Evolutionary conservation across 2,329 filamentous ascomycete genomes (phyloP), one percentile per base, ranked within the genome.

Genomic region (Neonectria neomacrospora): DNA sequence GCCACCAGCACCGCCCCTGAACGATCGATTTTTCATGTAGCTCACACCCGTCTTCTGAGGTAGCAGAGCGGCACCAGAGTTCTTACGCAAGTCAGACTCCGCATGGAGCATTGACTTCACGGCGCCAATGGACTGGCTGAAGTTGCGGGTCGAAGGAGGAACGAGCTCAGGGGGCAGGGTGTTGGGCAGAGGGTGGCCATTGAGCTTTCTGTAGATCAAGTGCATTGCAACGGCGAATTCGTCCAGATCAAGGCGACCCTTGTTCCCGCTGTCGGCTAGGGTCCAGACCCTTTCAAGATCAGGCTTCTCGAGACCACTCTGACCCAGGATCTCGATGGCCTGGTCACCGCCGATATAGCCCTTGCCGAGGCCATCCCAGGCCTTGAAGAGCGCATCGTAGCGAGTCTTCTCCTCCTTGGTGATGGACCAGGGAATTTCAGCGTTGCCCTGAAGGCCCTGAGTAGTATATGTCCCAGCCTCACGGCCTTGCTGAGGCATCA

Each of bases 171-270:
- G 89, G 9, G 96, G 96, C 11, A 99, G 85, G 47, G 91, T 90
- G 73, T 90, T 92, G 16, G 96, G 96, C 32, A 98, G 85, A 1
- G 95, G 94, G 74, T 98, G 98, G 37, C 95, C 95, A 73, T 99
- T 98, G 56, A 99, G 86, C 77, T 96, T 97, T 72, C 96, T 88
- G 81, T 99, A 99, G 73, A 99, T 99, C 80, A 99, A 82, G 85
- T 99, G 96, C 96, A 99, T 99, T 10, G 94, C 94, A 55, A 99
- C 95, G 9, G 96, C 94, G 75, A 99, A 99, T 75, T 99, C 96
- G 76, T 99, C 96, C 74, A 98, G 88, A 73, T 99, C 94, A 30
- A 99, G 86, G 59, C 94, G 91, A 18, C 96, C 96, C 77, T 96
- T 96, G 79, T 99, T 97, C 67, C 94, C 91, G 32, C 94, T 91